Conservation (phyloP, 306 rosid species). For the Fagus crenata region DNA sequence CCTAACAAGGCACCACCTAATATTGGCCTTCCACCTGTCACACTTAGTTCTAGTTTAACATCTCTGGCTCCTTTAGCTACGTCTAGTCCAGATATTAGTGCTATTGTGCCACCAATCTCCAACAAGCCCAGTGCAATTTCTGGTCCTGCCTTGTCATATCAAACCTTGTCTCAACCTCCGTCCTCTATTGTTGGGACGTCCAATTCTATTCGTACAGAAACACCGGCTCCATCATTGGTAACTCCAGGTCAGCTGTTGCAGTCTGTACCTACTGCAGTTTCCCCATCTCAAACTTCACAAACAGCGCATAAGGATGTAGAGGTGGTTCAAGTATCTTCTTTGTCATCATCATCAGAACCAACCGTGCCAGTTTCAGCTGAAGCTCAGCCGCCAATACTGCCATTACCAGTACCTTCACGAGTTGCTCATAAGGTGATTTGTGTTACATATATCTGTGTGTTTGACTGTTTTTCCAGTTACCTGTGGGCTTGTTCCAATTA, state of each 20-base stretch:
- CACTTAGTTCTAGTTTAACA: slow-evolving; percentile 44
- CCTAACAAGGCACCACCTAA: slow-evolving; percentile 49
- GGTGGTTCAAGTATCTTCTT: slow-evolving; percentile 63
- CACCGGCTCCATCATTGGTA: slow-evolving; percentile 60
- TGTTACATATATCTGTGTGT: neutral
- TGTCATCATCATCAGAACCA: slow-evolving; percentile 43
- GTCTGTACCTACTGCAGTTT: slow-evolving; percentile 49
- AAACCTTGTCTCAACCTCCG: slow-evolving; percentile 51
- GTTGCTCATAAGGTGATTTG: slow-evolving; percentile 51
- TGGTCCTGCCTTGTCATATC: slow-evolving; percentile 54
- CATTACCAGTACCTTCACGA: slow-evolving; percentile 63
- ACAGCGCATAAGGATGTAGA: slow-evolving; percentile 74
- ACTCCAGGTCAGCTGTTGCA: slow-evolving; percentile 90
- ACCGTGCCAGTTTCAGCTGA: slow-evolving; percentile 50
- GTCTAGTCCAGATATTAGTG: slow-evolving; percentile 48
- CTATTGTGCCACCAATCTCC: slow-evolving; percentile 44
- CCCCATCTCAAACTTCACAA: slow-evolving; percentile 56
- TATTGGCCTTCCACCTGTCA: slow-evolving; percentile 42
- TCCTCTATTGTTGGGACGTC: slow-evolving; percentile 58
- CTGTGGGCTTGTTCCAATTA: neutral
- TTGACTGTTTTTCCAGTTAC: neutral
- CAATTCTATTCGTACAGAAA: slow-evolving; percentile 43
- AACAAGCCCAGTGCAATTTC: slow-evolving; percentile 53
- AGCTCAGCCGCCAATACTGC: slow-evolving; percentile 77
- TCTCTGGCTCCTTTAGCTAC: slow-evolving; percentile 52